Conservation (phyloP, 495 filamentous ascomycete genomes). For the Penicillium bovifimosum region DNA sequence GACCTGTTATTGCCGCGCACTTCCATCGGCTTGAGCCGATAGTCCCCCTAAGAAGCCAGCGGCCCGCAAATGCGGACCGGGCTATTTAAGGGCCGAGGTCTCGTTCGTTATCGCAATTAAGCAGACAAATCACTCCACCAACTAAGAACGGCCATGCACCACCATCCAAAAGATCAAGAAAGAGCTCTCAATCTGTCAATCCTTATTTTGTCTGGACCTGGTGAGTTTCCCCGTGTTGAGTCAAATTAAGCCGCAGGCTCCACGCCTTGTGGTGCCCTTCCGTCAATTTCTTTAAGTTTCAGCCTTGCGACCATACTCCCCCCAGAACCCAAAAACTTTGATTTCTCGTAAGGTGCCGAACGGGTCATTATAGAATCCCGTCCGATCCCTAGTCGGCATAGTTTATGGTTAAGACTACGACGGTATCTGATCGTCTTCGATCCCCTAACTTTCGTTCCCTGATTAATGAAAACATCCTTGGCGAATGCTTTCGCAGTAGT, state of each 20-base stretch:
- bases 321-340: slow-evolving; percentile 71
- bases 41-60: slow-evolving; percentile 67
- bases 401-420: slow-evolving; percentile 74
- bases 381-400: slow-evolving; percentile 69
- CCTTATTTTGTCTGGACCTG: slow-evolving; percentile 62
- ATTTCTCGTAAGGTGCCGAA: slow-evolving; percentile 71
- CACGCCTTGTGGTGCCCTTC: slow-evolving; percentile 56
- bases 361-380: slow-evolving; percentile 64
- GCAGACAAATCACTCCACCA: slow-evolving; percentile 68
- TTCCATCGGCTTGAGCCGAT: slow-evolving; percentile 66
- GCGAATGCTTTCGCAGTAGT: slow-evolving; percentile 66
- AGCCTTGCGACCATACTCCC: slow-evolving; percentile 70
- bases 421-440: slow-evolving; percentile 72
- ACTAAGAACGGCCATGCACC: slow-evolving; percentile 63
- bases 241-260: slow-evolving; percentile 68
- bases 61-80: slow-evolving; percentile 57
- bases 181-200: slow-evolving; percentile 44
- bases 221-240: slow-evolving; percentile 65
- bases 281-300: slow-evolving; percentile 68
- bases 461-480: slow-evolving; percentile 74
- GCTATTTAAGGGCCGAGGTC: slow-evolving; percentile 72
- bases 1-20: slow-evolving; percentile 67
- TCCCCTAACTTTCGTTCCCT: slow-evolving; percentile 72
- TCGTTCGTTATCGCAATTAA: slow-evolving; percentile 74
- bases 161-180: slow-evolving; percentile 63